Percentiles rank a stretch among this genome's conserved stretches.
Evolutionary conservation across 805 yeast species (phyloP).

Genomic region (Priceomyces haplophilus): DNA sequence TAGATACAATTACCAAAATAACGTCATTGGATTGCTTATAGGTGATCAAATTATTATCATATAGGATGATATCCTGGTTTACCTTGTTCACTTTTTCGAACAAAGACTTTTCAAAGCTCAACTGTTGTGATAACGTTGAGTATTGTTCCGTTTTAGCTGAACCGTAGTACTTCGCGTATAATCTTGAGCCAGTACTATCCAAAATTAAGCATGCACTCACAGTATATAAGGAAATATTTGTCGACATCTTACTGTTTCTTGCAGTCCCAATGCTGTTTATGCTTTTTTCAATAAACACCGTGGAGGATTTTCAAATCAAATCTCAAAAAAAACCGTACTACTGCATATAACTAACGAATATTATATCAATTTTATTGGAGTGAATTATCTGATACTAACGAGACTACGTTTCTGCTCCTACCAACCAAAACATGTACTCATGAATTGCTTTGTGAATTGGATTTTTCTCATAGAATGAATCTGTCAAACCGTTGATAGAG

Average conservation of each 20-base stretch:
- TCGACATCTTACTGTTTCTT: constrained; percentile 28
- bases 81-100: constrained; percentile 76
- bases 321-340: too few relatives aligned
- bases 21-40: constrained; percentile 83
- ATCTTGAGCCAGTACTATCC: constrained; percentile 75
- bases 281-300: constrained; percentile 6
- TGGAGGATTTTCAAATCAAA: constrained; percentile 6
- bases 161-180: constrained; percentile 80
- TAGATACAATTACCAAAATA: constrained; percentile 67
- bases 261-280: neutral
- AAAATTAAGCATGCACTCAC: constrained; percentile 77
- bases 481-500: constrained; percentile 22
- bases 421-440: constrained; percentile 29
- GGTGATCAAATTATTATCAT: constrained; percentile 76
- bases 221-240: constrained; percentile 68
- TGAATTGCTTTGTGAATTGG: constrained; percentile 35
- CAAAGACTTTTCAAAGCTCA: constrained; percentile 69
- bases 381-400: neutral
- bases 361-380: neutral
- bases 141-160: constrained; percentile 51
- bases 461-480: constrained; percentile 28
- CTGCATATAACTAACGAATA: neutral
- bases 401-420: constrained; percentile 11
- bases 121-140: constrained; percentile 58
- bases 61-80: constrained; percentile 74